phyloP scores from a whole-genome alignment of 2,329 filamentous ascomycete species.

The Colletotrichum sidae region DNA sequence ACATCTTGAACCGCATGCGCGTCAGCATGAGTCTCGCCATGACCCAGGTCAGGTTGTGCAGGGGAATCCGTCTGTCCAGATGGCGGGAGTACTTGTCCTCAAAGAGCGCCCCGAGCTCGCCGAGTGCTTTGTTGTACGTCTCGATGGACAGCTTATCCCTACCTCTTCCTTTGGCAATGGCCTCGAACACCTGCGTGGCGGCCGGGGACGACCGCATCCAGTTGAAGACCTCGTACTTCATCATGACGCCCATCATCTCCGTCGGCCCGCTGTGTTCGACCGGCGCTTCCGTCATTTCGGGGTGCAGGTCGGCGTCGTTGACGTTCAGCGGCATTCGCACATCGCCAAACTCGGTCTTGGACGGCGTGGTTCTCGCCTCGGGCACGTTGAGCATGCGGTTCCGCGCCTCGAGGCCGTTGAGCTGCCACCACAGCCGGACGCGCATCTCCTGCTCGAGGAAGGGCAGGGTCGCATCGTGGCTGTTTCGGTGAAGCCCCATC shows the following conservation, averaged over 20 bases:
- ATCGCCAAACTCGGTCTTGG: slow-evolving; percentile 42
- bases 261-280: slow-evolving; percentile 61
- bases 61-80: slow-evolving; percentile 44
- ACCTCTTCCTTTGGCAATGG: slow-evolving; percentile 9
- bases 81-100: slow-evolving; percentile 38
- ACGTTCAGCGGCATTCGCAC: slow-evolving; percentile 66
- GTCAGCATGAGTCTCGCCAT: slow-evolving; percentile 43
- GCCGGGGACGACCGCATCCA: slow-evolving; percentile 43
- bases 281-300: slow-evolving; percentile 60
- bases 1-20: slow-evolving; percentile 45
- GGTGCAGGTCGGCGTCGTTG: slow-evolving; percentile 65
- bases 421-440: slow-evolving; percentile 44
- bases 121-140: slow-evolving; percentile 41
- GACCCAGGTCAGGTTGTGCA: slow-evolving; percentile 41
- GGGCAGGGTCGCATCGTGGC: slow-evolving; percentile 30
- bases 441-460: slow-evolving; percentile 45
- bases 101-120: slow-evolving; percentile 44
- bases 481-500: slow-evolving; percentile 41
- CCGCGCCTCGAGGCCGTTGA: slow-evolving; percentile 40
- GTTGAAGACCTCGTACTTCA: slow-evolving; percentile 45
- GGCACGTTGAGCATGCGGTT: slow-evolving; percentile 30
- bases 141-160: slow-evolving; percentile 27
- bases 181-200: slow-evolving; percentile 39
- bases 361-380: slow-evolving; percentile 14
- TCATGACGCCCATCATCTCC: slow-evolving; percentile 60